Percentiles rank a stretch among this genome's conserved stretches.
Evolutionary conservation across 305 asterid species (phyloP).

Genomic region (Monarda citriodora): DNA sequence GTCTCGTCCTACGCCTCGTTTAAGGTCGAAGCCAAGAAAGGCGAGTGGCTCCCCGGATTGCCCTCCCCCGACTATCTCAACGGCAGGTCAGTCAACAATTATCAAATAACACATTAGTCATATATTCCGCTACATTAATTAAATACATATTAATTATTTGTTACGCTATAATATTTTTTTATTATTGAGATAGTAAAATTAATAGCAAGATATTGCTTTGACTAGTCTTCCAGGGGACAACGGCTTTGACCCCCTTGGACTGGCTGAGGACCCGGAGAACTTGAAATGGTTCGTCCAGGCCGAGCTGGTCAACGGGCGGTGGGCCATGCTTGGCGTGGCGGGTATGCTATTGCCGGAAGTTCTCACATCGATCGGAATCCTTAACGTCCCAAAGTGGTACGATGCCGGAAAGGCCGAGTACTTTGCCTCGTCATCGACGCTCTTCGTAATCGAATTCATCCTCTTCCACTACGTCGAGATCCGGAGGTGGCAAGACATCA

Average conservation of each 20-base stretch:
- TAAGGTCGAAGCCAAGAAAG: slow-evolving; percentile 94
- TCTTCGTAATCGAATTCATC: slow-evolving; percentile 93
- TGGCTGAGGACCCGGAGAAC: slow-evolving; percentile 94
- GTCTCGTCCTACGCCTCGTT: slow-evolving; percentile 35
- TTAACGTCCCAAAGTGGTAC: slow-evolving; percentile 92
- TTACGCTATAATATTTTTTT: no score
- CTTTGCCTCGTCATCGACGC: slow-evolving; percentile 91
- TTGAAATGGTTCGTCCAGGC: slow-evolving; percentile 87
- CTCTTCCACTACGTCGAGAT: slow-evolving; percentile 97
- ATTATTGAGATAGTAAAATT: no score
- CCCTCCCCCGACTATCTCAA: slow-evolving; percentile 80
- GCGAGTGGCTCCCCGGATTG: slow-evolving; percentile 98
- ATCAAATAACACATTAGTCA: background rate
- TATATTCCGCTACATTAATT: no score
- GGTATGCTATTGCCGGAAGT: slow-evolving; percentile 95
- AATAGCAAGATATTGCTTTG: background rate
- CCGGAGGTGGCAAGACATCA: slow-evolving; percentile 98
- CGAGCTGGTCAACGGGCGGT: slow-evolving; percentile 88
- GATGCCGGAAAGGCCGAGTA: slow-evolving; percentile 85
- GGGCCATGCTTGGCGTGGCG: slow-evolving; percentile 99
- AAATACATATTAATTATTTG: no score
- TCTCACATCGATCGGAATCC: slow-evolving; percentile 60
- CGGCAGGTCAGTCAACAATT: slow-evolving; percentile 60
- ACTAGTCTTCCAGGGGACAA: slow-evolving; percentile 94
- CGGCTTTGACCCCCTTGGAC: slow-evolving; percentile 94